Base-by-base conservation (phyloP, 257 asterid species). In the Rubia yunnanensis region DNA sequence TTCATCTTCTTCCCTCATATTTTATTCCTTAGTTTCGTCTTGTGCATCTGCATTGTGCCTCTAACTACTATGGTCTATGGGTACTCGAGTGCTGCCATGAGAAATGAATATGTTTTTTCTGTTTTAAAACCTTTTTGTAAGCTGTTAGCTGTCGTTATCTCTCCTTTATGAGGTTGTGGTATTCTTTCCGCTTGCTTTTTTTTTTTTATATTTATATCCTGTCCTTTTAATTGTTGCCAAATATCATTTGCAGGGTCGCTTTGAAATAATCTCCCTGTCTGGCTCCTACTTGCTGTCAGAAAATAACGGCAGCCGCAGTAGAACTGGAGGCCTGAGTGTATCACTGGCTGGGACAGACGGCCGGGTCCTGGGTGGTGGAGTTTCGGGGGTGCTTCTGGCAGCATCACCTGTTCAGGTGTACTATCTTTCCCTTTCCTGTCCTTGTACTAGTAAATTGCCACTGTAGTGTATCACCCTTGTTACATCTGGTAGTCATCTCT, bases 361-460 rank as follows among this genome's bases (percentile, higher is more conserved):
- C 31, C 79, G 81, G 63, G 97, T 92, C 35, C 63, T 89, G 81
- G 99, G 97, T 24, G 99, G 99, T 52, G 91, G 89, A 64, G 96
- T 92, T 67, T 88, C 88, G 17, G 99, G 97, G 71, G 41, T 70
- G 72, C 97, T 92, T 31, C 72, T 73, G 79, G 99, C 99, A 52
- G 96, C 95, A 39, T 73, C 97, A 13, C 79, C 88, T 0, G 88
- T 87, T 57, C 99, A 92, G 95, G 98, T 88, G 72, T 23, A 2
- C 2, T 56, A 24, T 17, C 27, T 22, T 38, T 26, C 27, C 52
- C 44, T 6, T 57, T 64, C 15, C 32, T 6, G 46, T 26, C 35
- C 5, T 23, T 58, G 10, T 9, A 14, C 22, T 8, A 56, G 27
- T 24, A 7, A 34, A 14, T 31, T 36, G 62, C 70, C 54, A 49